Percentiles rank a stretch among this genome's conserved stretches.
Evolutionary conservation across 2,329 filamentous ascomycete genomes (phyloP).

Genomic region (Fusarium compactum): DNA sequence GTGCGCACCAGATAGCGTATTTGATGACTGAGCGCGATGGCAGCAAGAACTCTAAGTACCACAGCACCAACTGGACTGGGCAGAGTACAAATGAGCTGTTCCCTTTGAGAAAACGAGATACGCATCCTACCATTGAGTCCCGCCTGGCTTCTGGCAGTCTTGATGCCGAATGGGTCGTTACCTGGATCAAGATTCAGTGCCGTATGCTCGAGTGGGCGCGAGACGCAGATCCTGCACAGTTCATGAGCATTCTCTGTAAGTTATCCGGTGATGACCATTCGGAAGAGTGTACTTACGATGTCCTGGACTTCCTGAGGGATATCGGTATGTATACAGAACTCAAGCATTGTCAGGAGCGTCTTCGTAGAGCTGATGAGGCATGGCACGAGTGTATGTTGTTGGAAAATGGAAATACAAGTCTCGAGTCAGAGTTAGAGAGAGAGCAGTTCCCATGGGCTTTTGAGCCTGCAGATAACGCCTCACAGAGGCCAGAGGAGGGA

Average conservation of each 20-base stretch:
- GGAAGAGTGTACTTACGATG: slow-evolving; percentile 48
- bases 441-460: neutral
- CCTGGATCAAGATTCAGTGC: slow-evolving; percentile 52
- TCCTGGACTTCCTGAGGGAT: slow-evolving; percentile 53
- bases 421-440: no score
- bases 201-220: slow-evolving; percentile 48
- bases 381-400: slow-evolving; percentile 43
- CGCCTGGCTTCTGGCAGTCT: slow-evolving; percentile 53
- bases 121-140: slow-evolving; percentile 51
- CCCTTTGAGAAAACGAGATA: neutral
- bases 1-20: slow-evolving; percentile 39
- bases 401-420: neutral
- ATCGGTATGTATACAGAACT: slow-evolving; percentile 51
- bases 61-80: slow-evolving; percentile 39
- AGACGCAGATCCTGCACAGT: slow-evolving; percentile 48
- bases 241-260: slow-evolving; percentile 46
- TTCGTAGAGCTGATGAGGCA: slow-evolving; percentile 43
- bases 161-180: slow-evolving; percentile 50
- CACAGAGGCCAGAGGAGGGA: neutral
- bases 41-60: neutral
- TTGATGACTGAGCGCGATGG: slow-evolving; percentile 24
- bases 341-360: slow-evolving; percentile 40
- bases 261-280: slow-evolving; percentile 24
- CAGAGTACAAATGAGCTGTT: slow-evolving; percentile 23
- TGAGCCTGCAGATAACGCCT: no score